phyloP scores from a whole-genome alignment of 1,139 yeast species.

The Pneumocystis oryctolagi region DNA sequence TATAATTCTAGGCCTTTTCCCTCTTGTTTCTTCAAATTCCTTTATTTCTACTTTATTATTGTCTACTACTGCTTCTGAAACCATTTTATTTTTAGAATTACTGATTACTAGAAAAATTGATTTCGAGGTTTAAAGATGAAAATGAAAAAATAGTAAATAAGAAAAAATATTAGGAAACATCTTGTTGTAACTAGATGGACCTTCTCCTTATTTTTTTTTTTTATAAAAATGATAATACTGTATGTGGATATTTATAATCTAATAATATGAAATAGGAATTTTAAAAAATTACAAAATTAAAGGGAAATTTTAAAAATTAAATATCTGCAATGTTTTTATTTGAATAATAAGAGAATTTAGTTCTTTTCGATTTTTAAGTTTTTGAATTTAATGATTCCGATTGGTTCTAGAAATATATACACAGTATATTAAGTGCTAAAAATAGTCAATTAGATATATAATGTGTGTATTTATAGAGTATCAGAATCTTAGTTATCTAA shows the following conservation, averaged over 20 bases:
- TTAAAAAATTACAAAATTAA: too few species aligned
- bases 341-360: too few species aligned
- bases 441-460: not conserved
- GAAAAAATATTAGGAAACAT: too few species aligned
- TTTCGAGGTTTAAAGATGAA: too few species aligned
- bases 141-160: too few species aligned
- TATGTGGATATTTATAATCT: too few species aligned
- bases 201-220: too few species aligned
- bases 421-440: not conserved
- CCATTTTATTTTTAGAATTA: not conserved
- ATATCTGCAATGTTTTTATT: not conserved
- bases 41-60: not conserved
- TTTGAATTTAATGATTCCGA: too few species aligned
- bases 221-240: too few species aligned
- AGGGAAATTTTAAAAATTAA: not conserved
- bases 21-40: not conserved
- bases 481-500: not conserved
- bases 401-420: not conserved
- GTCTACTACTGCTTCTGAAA: not conserved
- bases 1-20: constrained; percentile 18
- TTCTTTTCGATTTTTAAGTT: not conserved
- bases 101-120: too few species aligned
- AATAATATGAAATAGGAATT: too few species aligned
- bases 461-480: not conserved
- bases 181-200: too few species aligned